These are phyloP conservation scores for Fusarium praegraminearum DNA, from an alignment of 2,329 filamentous ascomycete genomes.

Conservation along the genomic window DNA sequence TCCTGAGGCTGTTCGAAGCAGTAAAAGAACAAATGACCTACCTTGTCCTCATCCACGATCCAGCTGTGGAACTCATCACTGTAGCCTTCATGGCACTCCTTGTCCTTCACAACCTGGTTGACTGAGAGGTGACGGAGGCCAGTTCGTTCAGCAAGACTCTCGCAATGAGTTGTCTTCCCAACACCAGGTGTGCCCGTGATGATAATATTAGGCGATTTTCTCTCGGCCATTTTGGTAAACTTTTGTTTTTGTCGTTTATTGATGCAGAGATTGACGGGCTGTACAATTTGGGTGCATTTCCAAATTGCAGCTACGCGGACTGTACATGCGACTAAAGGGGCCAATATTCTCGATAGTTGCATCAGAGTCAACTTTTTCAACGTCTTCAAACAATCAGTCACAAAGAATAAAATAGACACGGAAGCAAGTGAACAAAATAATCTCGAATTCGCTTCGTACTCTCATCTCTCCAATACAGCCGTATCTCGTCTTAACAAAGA, in stretches of 20 bases:
- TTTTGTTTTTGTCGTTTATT: constrained; percentile 6
- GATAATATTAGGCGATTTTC: constrained; percentile 84
- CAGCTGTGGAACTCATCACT: constrained; percentile 88
- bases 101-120: constrained; percentile 92
- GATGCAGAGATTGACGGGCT: constrained; percentile 43
- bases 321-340: constrained; percentile 41
- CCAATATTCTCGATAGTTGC: constrained; percentile 19
- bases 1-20: neutral
- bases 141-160: constrained; percentile 79
- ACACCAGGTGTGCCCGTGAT: constrained; percentile 96
- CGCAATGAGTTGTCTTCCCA: constrained; percentile 94
- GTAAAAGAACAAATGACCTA: constrained; percentile 51
- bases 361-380: constrained; percentile 3
- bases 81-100: constrained; percentile 86
- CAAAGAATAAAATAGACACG: neutral
- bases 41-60: constrained; percentile 98
- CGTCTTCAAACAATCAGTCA: constrained; percentile 6
- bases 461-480: constrained; percentile 44
- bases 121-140: constrained; percentile 86
- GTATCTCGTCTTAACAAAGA: constrained; percentile 47
- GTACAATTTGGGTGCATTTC: constrained; percentile 16
- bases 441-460: constrained; percentile 40
- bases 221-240: constrained; percentile 51
- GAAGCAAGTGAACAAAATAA: constrained; percentile 34
- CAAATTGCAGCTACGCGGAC: constrained; percentile 20